Conservation (phyloP, 345 rosid species). For the Hypericum androsaemum region DNA sequence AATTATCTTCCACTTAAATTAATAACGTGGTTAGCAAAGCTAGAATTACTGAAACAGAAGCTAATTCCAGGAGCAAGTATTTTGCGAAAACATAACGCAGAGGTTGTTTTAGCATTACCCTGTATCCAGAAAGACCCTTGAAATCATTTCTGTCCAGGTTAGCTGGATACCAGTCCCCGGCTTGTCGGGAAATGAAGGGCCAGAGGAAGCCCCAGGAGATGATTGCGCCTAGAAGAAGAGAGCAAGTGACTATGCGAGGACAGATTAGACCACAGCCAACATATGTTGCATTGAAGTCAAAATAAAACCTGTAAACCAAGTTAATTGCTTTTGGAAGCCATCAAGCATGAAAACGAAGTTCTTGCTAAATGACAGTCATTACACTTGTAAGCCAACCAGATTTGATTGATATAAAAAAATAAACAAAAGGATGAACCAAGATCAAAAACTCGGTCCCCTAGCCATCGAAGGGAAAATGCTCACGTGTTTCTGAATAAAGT, state of each 20-base stretch:
- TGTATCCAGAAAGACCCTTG: slow-evolving; percentile 88
- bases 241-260: slow-evolving; percentile 86
- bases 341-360: too few species aligned
- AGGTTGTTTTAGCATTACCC: slow-evolving; percentile 32
- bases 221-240: slow-evolving; percentile 83
- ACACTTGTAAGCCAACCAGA: too few species aligned
- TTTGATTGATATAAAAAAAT: too few species aligned
- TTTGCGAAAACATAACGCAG: not conserved
- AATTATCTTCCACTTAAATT: too few species aligned
- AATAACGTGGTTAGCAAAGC: too few species aligned
- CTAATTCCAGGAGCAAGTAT: too few species aligned
- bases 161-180: slow-evolving; percentile 89
- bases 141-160: slow-evolving; percentile 68
- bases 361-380: too few species aligned
- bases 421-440: too few species aligned
- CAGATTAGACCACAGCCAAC: slow-evolving; percentile 97
- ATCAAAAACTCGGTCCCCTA: too few species aligned
- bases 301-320: slow-evolving; percentile 56
- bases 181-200: slow-evolving; percentile 66
- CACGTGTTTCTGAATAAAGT: slow-evolving; percentile 72
- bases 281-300: slow-evolving; percentile 88
- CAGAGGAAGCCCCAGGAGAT: slow-evolving; percentile 88
- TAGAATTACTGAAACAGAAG: too few species aligned
- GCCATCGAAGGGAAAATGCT: slow-evolving; percentile 13
- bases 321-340: too few species aligned